phyloP scores from a whole-genome alignment of 306 rosid species.

The Pueraria montana region DNA sequence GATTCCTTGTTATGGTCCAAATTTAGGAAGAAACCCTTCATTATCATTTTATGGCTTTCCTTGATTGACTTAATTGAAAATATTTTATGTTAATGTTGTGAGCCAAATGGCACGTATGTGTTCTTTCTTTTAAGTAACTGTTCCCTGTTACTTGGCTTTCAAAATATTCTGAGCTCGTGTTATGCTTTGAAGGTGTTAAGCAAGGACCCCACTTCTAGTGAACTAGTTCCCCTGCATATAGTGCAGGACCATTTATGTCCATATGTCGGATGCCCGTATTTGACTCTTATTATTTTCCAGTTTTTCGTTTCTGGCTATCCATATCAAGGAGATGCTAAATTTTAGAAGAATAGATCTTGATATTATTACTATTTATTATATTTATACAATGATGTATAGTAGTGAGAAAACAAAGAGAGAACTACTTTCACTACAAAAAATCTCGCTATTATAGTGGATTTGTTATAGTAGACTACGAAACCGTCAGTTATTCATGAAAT shows the following conservation, averaged over 20 bases:
- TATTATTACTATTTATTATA: not conserved
- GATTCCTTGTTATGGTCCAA: constrained; percentile 17
- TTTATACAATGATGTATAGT: not conserved
- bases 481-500: too few species aligned
- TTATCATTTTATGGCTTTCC: not conserved
- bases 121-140: constrained; percentile 45
- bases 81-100: constrained; percentile 5
- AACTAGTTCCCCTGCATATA: constrained; percentile 60
- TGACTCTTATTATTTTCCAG: constrained; percentile 14
- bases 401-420: not conserved
- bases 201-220: constrained; percentile 53
- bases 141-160: constrained; percentile 47
- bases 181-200: constrained; percentile 55
- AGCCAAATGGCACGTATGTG: constrained; percentile 46
- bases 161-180: constrained; percentile 50
- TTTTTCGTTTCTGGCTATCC: constrained; percentile 11
- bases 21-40: not conserved
- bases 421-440: too few species aligned
- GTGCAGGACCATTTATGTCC: constrained; percentile 53
- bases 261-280: constrained; percentile 46
- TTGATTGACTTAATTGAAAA: constrained; percentile 47
- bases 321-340: constrained; percentile 18
- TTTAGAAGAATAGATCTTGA: not conserved
- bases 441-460: too few species aligned
- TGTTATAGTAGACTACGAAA: too few species aligned